Evolutionary conservation across 306 rosid species (phyloP).

Genomic region (Sophora flavescens): DNA sequence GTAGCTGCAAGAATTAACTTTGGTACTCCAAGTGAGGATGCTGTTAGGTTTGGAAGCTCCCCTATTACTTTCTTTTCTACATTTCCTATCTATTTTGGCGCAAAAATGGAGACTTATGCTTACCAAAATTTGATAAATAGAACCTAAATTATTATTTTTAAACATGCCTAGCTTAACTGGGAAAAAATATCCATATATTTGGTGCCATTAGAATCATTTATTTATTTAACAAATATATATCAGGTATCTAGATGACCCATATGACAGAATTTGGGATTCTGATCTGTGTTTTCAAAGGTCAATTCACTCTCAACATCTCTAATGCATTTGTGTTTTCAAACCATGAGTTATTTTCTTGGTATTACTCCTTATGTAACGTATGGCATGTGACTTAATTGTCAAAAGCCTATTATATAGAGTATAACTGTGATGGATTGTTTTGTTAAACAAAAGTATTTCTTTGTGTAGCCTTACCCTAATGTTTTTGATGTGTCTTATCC

Average conservation of each 20-base stretch:
- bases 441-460: no score
- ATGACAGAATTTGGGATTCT: slow-evolving; percentile 96
- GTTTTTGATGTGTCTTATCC: no score
- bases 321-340: no score
- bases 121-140: background rate
- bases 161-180: background rate
- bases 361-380: no score
- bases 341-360: no score
- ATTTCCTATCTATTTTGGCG: slow-evolving; percentile 21
- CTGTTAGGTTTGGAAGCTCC: slow-evolving; percentile 60
- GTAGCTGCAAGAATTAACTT: slow-evolving; percentile 94
- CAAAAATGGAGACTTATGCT: slow-evolving; percentile 2
- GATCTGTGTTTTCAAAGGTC: slow-evolving; percentile 49
- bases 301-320: no score
- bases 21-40: slow-evolving; percentile 80
- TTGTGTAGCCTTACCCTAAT: no score
- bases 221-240: slow-evolving; percentile 35
- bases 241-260: slow-evolving; percentile 99
- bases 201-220: background rate
- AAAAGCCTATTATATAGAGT: no score
- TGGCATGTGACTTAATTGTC: no score
- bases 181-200: background rate
- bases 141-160: background rate
- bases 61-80: slow-evolving; percentile 14
- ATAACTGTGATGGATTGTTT: no score